Evolutionary conservation across 2,329 filamentous ascomycete species (phyloP).

Genomic region (Knufia fluminis): DNA sequence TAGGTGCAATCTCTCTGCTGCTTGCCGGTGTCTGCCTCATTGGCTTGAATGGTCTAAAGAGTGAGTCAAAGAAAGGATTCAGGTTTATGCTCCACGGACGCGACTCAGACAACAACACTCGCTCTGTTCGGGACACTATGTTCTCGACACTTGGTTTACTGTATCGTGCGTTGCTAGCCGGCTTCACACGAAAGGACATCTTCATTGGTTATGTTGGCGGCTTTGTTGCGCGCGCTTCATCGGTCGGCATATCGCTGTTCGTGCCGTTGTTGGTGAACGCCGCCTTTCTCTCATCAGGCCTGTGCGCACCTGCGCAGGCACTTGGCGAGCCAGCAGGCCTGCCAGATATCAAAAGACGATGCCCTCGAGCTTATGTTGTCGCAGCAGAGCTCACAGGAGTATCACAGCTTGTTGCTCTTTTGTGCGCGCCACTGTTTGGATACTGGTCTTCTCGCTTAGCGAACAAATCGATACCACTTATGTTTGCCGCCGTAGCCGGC

Average conservation of each 20-base stretch:
- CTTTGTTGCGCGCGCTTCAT: constrained; percentile 88
- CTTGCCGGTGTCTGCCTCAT: constrained; percentile 69
- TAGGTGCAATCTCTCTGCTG: constrained; percentile 60
- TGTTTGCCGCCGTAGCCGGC: constrained; percentile 62
- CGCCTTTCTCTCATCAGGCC: constrained; percentile 73
- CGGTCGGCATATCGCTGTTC: constrained; percentile 89
- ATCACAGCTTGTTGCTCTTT: constrained; percentile 74
- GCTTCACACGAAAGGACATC: constrained; percentile 67
- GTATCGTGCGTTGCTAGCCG: constrained; percentile 56
- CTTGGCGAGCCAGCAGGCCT: constrained; percentile 27
- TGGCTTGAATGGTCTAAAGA: constrained; percentile 58
- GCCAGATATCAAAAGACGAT: constrained; percentile 69
- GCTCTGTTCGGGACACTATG: not conserved
- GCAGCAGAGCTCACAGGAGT: constrained; percentile 80
- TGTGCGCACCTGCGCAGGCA: constrained; percentile 50
- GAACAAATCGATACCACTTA: constrained; percentile 62
- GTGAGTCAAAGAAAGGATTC: constrained; percentile 70
- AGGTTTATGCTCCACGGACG: constrained; percentile 9
- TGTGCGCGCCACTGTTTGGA: constrained; percentile 80
- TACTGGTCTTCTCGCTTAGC: constrained; percentile 64
- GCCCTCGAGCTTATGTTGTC: constrained; percentile 76
- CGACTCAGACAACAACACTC: constrained; percentile 20
- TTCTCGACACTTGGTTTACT: constrained; percentile 44
- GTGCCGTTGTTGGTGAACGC: constrained; percentile 88
- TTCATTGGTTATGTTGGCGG: constrained; percentile 83